Base-by-base conservation (phyloP, 768 basidiomycete species). In the Russula vinacea region DNA sequence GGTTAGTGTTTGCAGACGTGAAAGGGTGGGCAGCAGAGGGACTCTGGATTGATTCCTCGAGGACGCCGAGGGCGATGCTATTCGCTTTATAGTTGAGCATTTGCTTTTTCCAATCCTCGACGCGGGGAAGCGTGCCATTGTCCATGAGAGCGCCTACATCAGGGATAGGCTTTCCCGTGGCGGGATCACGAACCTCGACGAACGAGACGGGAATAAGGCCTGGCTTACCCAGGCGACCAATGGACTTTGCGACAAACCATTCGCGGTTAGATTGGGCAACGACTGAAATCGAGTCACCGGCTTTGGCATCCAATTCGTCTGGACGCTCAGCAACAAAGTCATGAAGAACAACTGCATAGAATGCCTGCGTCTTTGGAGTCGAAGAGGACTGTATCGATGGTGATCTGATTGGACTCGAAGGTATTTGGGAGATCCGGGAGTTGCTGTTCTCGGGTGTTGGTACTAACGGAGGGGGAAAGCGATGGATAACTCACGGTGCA, bases 241-340 rank as follows among this genome's bases (percentile, higher is more conserved):
- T 99, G 14, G 96, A 94, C 76, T 99, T 99, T 32, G 97, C 97
- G 54, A 99, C 97, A 75, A 98, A 98, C 97, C 97, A 99, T 75
- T 99, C 97, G 68, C 94, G 92, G 73, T 98, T 99, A n/a, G 95
- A 98, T 75, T 98, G 97, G 0, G 97, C 97, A 62, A 98, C 97
- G 65, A 99, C 93, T 19, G 95, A 90, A 73, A 99, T 92, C 9
- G 92, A 83, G 71, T 99, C 97, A 40, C 95, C 96, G 0, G 88
- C 84, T 71, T 90, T 94, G 1, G 96, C 96, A 65, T 96, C 95
- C 52, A 99, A 85, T 72, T 99, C 97, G 73, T 99, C 97, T 5
- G 92, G 84, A 51, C 97, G 84, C 75, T 99, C 97, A n/a, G 97
- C 95, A 14, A 79, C 74, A 70, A 99, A 99, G 71, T 98, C 95